Base-by-base conservation (phyloP, 2,329 filamentous ascomycete genomes). In the Alternaria ventricosa region DNA sequence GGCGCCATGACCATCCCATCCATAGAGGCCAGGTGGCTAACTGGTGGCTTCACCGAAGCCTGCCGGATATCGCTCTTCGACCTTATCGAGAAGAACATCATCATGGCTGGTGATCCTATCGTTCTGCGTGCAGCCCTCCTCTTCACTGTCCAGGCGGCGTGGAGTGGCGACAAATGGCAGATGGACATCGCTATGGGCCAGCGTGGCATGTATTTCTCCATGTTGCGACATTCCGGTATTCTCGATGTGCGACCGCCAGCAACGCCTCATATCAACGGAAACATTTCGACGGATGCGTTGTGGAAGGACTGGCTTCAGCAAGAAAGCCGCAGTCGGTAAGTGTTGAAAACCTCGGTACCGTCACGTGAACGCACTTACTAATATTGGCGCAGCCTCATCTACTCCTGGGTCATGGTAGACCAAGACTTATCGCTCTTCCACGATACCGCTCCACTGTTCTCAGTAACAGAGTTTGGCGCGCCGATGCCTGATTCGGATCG, bases 131-230 rank as follows among this genome's bases (percentile, higher is more conserved):
- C 88, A 51, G 89, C 89, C 0, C 81, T 92, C 12, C 84, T 92
- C 4, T 91, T 91, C 75, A 90, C 87, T 2, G 85, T 89, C 2
- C 84, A 91, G 25, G 90, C 89, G 8, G 88, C 88, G 1, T 92
- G 90, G 90, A 90, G 89, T 73, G 90, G 90, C 49, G 90, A 92
- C 77, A 92, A 92, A 79, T 92, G 90, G 89, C 88, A 91, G 68
- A 92, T 92, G 89, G 89, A 92, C 71, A 91, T 92, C 67, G 87
- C 89, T 45, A 91, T 92, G 88, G 89, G 90, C 28, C 90, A 92
- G 77, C 85, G 89, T 51, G 88, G 88, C 61, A 92, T 92, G 88
- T 92, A 92, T 75, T 85, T 91, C 63, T 86, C 89, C 62, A 92
- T 92, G 90, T 80, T 92, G 22, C 87, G 89, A 70, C 89, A 92